Evolutionary conservation across 331 rosid genomes (phyloP).

Genomic region (Quercus tomentella): DNA sequence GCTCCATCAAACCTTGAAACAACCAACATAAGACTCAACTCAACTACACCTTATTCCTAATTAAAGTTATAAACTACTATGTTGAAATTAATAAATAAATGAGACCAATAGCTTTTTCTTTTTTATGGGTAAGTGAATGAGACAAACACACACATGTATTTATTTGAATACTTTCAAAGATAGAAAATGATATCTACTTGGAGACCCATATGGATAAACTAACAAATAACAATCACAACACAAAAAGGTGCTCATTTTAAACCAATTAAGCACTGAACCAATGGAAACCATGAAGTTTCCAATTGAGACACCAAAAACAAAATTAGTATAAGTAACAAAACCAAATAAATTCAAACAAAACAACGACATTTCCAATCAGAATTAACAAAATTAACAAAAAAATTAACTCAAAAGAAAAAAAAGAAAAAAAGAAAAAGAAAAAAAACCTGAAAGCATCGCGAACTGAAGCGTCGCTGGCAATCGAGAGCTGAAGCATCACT

Average conservation of each 20-base stretch:
- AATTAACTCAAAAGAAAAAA: too few relatives aligned
- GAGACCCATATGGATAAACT: background rate
- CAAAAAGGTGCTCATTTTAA: background rate
- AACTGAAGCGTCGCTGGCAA: too few relatives aligned
- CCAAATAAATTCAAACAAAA: background rate
- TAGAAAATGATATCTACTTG: background rate
- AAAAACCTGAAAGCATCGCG: too few relatives aligned
- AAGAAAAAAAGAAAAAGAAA: too few relatives aligned
- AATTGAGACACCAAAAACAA: background rate
- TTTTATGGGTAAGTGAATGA: too few relatives aligned
- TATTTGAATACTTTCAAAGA: background rate
- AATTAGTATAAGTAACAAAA: background rate
- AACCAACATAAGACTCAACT: too few relatives aligned
- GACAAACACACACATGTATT: background rate
- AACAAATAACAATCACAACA: background rate
- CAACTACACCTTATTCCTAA: too few relatives aligned
- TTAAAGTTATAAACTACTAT: too few relatives aligned
- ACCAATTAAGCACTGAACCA: background rate
- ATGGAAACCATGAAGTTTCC: background rate
- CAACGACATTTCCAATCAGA: too few relatives aligned
- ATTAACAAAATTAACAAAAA: too few relatives aligned
- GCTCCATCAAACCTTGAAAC: too few relatives aligned
- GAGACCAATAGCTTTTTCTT: background rate
- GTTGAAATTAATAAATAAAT: background rate
- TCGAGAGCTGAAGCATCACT: too few relatives aligned